Base-by-base conservation (phyloP, 805 yeast species). In the Schizosaccharomyces lindneri region DNA sequence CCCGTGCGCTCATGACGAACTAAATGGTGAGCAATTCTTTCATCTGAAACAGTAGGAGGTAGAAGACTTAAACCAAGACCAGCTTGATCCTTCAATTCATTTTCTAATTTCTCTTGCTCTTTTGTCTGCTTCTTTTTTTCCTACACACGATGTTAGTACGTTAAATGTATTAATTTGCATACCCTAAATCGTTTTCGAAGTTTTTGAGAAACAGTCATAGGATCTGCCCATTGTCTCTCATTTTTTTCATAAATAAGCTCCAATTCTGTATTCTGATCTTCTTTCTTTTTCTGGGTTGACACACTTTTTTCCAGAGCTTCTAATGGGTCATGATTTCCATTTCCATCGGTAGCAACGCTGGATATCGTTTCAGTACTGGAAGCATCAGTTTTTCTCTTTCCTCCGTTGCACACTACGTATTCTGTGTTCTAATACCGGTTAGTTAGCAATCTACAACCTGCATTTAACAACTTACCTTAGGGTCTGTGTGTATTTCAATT, bases 401-500 rank as follows among this genome's bases (percentile, higher is more conserved):
- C 60, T 32, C 48, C 60, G 15, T 43, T n/a, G 13, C 21, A 17
- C 3, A 36, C 41, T 11, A 11, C 9, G 29, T 57, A 36, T 21
- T 59, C 64, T 29, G 62, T 63, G 5, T 55, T 60, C 61, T 63
- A 64, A 13, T 13, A 36, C 3, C 41, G 11, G 1, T 55, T 60
- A 36, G 71, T 7, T 71, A 71, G 13, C 60, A 61, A 2, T 59
- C 57, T 15, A 68, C 63, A n/a, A 43, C 63, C 55, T 70, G 19
- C 1, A 9, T 11, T 1, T 1, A 70, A 21, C 61, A 61, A 2
- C 71, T 65, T 32, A 67, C 70, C 61, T 67, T 60, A 9, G 73
- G 73, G 64, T 70, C 72, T 5, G 73, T 70, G 29, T 65, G 63
- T 27, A 70, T 69, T 39, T 64, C 69, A 27, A 70, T 62, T 7